Evolutionary conservation across 768 basidiomycete genomes (phyloP), one percentile per base, ranked within the genome.

Genomic region (Tylopilus subfusipes): DNA sequence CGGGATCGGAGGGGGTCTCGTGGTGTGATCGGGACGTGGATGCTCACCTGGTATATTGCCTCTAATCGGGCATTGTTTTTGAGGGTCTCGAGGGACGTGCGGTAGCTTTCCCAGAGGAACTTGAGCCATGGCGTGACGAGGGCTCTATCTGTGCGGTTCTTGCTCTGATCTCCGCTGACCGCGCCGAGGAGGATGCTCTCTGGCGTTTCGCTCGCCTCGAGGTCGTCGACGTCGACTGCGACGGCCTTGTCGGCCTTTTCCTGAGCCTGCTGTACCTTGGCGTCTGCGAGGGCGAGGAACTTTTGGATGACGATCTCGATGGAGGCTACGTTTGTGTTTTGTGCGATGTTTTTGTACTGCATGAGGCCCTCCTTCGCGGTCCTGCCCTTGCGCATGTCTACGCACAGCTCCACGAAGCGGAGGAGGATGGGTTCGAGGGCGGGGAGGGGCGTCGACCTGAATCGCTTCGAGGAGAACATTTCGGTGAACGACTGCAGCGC

Each of bases 31-130:
- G 2, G 18, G 36, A 2, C 3, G 2, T 9, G n/a, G 10, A 0
- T 10, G 72, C 84, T 52, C 44, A 90, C 93, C 81, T 98, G 96
- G 74, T 99, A 99, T 57, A 98, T 92, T 18, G 77, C 75, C 73
- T 99, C 96, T 36, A 98, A 74, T 18, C 96, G 78, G 18, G 93
- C 90, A 66, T 97, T 98, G 69, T 97, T 96, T 70, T 98, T 96
- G 60, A 98, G 79, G 3, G 94, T 94, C 75, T 98, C 96, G 39
- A 99, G 76, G 1, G 90, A 93, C 19, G 93, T 97, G 53, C 96
- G 85, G 68, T 98, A 98, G 62, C 91, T 92, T 78, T 98, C 96
- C 94, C 95, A 98, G n/a, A 94, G 80, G 72, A 98, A 97, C 68
- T 95, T 94, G 67, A 98, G 87, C 87, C 94, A 97, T 0, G 96